Conservation (phyloP, 352 stramenopile species). For the Pseudoperonospora humuli region DNA sequence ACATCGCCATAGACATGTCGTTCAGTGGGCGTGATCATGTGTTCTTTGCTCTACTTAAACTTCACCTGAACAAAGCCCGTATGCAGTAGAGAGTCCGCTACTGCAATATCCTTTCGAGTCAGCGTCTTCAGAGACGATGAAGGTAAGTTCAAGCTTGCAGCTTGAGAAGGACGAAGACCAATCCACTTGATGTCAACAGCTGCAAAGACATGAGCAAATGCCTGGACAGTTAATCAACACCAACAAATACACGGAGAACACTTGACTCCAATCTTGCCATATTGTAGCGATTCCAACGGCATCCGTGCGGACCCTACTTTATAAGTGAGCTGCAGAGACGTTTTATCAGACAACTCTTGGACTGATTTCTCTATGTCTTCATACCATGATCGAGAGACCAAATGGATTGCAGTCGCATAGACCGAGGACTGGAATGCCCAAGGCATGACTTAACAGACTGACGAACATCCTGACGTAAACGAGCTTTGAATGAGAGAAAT, state of each 20-base stretch:
- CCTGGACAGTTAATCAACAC: not conserved
- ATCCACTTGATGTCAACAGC: conserved; percentile 87
- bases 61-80: conserved; percentile 59
- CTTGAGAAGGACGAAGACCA: conserved; percentile 83
- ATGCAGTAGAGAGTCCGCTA: conserved; percentile 33
- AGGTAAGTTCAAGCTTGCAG: conserved; percentile 40
- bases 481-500: not conserved
- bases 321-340: conserved; percentile 72
- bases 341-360: not conserved
- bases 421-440: conserved; percentile 86
- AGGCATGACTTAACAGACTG: conserved; percentile 48
- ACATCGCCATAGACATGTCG: conserved; percentile 4
- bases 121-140: conserved; percentile 47
- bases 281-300: conserved; percentile 61
- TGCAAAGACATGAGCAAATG: conserved; percentile 9
- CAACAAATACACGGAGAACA: not conserved
- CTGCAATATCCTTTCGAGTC: conserved; percentile 41
- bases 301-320: conserved; percentile 81
- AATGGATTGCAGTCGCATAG: conserved; percentile 94
- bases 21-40: not conserved
- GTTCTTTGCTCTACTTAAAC: not conserved
- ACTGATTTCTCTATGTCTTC: not conserved
- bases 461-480: conserved; percentile 64
- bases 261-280: conserved; percentile 21
- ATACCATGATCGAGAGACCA: conserved; percentile 88